These are phyloP conservation scores for Citrus inodora DNA, from an alignment of 345 rosid species.

Conservation along the genomic window DNA sequence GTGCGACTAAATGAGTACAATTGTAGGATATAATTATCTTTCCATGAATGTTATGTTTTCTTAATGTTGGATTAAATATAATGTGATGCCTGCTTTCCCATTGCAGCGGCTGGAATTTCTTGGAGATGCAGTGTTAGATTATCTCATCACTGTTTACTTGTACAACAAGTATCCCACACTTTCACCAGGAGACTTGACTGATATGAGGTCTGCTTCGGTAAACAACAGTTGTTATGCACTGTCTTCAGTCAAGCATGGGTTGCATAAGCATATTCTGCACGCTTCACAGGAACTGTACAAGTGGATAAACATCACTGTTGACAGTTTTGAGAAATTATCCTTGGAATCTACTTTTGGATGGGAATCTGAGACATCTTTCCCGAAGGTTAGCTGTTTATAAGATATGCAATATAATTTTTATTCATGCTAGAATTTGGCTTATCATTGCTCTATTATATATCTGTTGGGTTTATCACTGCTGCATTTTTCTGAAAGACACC, in stretches of 20 bases:
- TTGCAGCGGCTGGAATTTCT: conserved; percentile 90
- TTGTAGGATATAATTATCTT: neutral
- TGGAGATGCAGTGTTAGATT: conserved; percentile 86
- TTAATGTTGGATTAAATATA: neutral
- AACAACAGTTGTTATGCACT: conserved; percentile 84
- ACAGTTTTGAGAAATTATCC: conserved; percentile 28
- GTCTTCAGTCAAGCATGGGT: conserved; percentile 47
- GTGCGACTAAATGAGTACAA: neutral
- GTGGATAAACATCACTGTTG: conserved; percentile 35
- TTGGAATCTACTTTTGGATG: conserved; percentile 59
- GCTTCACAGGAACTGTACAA: conserved; percentile 62
- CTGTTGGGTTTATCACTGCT: neutral
- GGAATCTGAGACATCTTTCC: conserved; percentile 71
- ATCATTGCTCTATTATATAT: neutral
- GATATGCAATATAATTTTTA: neutral
- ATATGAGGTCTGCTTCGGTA: conserved; percentile 92
- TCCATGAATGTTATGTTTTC: neutral
- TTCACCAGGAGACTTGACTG: conserved; percentile 80
- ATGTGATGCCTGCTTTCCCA: conserved; percentile 31
- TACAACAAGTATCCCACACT: conserved; percentile 53
- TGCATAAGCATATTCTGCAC: conserved; percentile 71
- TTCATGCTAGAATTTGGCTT: neutral
- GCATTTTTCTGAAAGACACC: neutral
- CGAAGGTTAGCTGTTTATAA: conserved; percentile 52
- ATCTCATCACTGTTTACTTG: conserved; percentile 58